Evolutionary conservation across 257 asterid genomes (phyloP).

Genomic region (Misopates orontium): DNA sequence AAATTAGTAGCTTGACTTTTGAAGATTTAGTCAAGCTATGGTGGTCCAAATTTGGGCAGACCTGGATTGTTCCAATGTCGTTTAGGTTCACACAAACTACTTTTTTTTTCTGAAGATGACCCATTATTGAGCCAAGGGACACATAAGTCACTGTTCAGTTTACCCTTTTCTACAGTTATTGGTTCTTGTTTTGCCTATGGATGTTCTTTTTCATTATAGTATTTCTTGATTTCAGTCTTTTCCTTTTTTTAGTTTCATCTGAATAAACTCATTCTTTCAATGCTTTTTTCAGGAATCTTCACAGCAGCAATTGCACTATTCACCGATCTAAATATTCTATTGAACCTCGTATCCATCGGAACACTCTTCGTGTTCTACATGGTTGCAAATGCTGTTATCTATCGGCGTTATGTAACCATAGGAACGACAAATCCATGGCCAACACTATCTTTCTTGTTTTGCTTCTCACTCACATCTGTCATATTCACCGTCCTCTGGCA

Average conservation of each 20-base stretch:
- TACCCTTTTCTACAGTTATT: slow-evolving; percentile 14
- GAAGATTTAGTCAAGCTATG: slow-evolving; percentile 11
- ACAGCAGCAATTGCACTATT: slow-evolving; percentile 85
- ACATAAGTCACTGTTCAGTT: slow-evolving; percentile 8
- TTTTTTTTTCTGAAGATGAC: slow-evolving; percentile 24
- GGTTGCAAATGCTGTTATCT: slow-evolving; percentile 93
- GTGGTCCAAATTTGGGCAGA: slow-evolving; percentile 25
- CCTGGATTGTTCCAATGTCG: slow-evolving; percentile 18
- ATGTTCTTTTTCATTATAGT: not conserved
- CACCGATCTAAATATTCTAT: slow-evolving; percentile 69
- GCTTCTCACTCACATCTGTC: slow-evolving; percentile 64
- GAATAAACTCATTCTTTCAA: not conserved
- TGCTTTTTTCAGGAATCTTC: slow-evolving; percentile 58
- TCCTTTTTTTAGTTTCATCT: not conserved
- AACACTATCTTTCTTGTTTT: slow-evolving; percentile 52
- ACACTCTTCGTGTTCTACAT: slow-evolving; percentile 89
- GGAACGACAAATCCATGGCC: slow-evolving; percentile 83
- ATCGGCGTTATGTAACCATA: slow-evolving; percentile 62
- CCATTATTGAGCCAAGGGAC: slow-evolving; percentile 18
- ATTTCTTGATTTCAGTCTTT: not conserved
- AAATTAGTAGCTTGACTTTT: slow-evolving; percentile 27
- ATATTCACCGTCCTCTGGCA: slow-evolving; percentile 70
- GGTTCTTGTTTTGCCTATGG: not conserved
- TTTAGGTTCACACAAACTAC: slow-evolving; percentile 7
- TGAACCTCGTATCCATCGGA: slow-evolving; percentile 75